phyloP scores from a whole-genome alignment of 768 basidiomycete genomes.

The Filobasidium wieringae region DNA sequence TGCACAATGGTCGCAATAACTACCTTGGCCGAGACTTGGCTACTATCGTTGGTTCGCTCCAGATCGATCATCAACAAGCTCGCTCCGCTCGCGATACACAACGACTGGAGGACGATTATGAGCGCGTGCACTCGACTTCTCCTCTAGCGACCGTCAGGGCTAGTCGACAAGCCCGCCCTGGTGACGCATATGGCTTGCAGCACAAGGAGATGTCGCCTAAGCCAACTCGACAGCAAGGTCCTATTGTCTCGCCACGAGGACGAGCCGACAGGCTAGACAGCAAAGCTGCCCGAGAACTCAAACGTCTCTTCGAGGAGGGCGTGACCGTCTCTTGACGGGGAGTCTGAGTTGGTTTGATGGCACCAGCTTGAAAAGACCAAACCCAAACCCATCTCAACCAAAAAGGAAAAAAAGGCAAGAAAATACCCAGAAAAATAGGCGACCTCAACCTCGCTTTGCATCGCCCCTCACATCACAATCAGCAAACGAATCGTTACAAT shows the following conservation, averaged over 20 bases:
- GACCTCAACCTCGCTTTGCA: too few relatives aligned
- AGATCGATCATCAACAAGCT: neutral
- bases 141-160: neutral
- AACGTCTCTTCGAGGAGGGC: neutral
- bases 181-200: neutral
- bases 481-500: too few relatives aligned
- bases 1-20: neutral
- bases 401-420: too few relatives aligned
- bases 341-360: too few relatives aligned
- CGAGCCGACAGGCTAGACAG: neutral
- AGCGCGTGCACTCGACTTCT: neutral
- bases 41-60: slow-evolving; percentile 9
- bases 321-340: too few relatives aligned
- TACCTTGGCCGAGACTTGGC: neutral
- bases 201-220: too few relatives aligned
- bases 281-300: neutral
- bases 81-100: neutral
- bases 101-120: neutral
- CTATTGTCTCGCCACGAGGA: neutral
- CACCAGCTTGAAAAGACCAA: too few relatives aligned
- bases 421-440: too few relatives aligned
- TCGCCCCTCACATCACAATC: too few relatives aligned
- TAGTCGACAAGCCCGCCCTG: neutral
- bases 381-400: too few relatives aligned
- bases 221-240: too few relatives aligned